These are phyloP conservation scores for Solanum megistacrolobum DNA, from an alignment of 257 asterid genomes.

Conservation along the genomic window DNA sequence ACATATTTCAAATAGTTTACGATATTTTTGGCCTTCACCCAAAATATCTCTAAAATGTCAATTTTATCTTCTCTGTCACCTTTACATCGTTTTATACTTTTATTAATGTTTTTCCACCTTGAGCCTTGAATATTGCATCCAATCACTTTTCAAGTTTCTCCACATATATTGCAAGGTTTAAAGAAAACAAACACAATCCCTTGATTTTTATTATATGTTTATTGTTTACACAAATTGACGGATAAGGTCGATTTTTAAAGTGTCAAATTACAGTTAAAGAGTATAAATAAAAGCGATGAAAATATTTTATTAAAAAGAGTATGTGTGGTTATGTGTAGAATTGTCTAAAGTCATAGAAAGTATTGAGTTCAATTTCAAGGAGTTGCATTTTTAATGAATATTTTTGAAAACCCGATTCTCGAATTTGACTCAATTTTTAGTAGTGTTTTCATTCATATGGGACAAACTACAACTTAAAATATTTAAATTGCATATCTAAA, in stretches of 20 bases:
- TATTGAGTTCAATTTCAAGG: neutral
- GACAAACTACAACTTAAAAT: neutral
- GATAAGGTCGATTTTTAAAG: neutral
- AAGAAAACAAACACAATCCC: neutral
- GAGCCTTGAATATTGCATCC: neutral
- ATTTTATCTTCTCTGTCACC: neutral
- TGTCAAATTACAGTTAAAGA: no score
- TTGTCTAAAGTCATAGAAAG: neutral
- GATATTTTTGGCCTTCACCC: neutral
- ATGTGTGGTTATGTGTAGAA: neutral
- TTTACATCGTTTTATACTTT: neutral
- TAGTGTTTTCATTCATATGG: neutral
- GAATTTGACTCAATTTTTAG: neutral
- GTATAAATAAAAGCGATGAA: neutral
- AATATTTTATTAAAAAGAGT: no score
- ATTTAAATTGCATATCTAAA: no score
- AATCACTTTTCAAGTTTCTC: neutral
- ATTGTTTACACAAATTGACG: no score
- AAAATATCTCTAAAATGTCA: neutral
- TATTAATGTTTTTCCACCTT: neutral
- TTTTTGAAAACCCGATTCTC: neutral
- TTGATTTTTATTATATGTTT: neutral
- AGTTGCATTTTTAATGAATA: no score
- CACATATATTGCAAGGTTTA: neutral
- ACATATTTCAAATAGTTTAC: no score